Conservation (phyloP, 179 eudicot species). For the Beta corolliflora region DNA sequence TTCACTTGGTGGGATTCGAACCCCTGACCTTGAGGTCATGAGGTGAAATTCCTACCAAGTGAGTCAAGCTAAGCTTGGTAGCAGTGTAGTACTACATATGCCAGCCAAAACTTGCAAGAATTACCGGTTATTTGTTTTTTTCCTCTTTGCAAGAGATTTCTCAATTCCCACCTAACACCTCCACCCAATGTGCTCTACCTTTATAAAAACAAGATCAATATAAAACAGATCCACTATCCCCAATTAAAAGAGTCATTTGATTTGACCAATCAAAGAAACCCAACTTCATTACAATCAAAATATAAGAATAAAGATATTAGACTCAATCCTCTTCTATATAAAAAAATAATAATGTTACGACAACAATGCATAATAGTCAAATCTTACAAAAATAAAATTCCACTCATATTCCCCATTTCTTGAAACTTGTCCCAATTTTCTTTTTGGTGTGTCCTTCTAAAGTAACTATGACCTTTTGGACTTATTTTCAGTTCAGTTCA, state of each 20-base stretch:
- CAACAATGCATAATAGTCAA: background rate
- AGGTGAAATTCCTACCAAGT: no score
- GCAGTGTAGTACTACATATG: background rate
- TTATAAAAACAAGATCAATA: background rate
- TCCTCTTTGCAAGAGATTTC: background rate
- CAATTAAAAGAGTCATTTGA: background rate
- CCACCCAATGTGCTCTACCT: constrained; percentile 6
- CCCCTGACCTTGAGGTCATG: no score
- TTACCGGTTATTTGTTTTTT: background rate
- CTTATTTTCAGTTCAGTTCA: no score
- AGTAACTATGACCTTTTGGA: no score
- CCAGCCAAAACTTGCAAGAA: constrained; percentile 17
- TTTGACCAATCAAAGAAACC: background rate
- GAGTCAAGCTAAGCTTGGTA: no score
- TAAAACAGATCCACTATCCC: background rate
- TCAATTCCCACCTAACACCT: background rate
- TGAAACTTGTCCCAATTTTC: no score
- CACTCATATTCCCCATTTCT: no score
- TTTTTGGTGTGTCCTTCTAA: no score
- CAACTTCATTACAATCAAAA: background rate
- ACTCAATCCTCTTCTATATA: background rate
- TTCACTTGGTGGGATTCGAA: no score
- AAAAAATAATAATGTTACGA: background rate
- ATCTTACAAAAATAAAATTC: background rate
- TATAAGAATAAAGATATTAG: background rate